phyloP scores from a whole-genome alignment of 495 filamentous ascomycete genomes.

The Neurospora sp. region DNA sequence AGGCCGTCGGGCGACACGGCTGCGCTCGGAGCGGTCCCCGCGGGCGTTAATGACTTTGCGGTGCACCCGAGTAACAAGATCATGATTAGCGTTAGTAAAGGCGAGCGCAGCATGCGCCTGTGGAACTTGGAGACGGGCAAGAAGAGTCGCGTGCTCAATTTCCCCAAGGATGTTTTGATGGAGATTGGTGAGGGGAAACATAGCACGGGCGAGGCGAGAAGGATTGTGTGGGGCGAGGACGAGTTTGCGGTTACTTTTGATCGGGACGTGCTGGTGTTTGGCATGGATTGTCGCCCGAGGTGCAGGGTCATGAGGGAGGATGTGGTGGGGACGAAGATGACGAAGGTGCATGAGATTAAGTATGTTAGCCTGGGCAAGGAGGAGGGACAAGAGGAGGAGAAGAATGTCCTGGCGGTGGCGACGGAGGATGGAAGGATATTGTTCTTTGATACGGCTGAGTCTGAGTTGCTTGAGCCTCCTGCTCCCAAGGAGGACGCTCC shows the following conservation, averaged over 20 bases:
- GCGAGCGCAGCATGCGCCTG: constrained; percentile 81
- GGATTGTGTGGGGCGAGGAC: constrained; percentile 74
- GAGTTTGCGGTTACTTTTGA: constrained; percentile 88
- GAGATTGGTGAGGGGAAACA: constrained; percentile 66
- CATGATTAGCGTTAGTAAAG: constrained; percentile 80
- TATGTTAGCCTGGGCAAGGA: constrained; percentile 39
- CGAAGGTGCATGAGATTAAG: constrained; percentile 71
- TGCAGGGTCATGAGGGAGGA: constrained; percentile 44
- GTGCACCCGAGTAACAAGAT: constrained; percentile 94
- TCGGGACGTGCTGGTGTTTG: constrained; percentile 72
- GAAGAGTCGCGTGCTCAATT: constrained; percentile 86
- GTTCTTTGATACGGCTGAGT: constrained; percentile 47
- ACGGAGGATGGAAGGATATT: constrained; percentile 86
- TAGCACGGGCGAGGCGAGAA: constrained; percentile 71
- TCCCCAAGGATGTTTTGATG: constrained; percentile 54
- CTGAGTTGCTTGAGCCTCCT: constrained; percentile 1
- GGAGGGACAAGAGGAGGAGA: constrained; percentile 31
- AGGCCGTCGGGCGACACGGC: constrained; percentile 87
- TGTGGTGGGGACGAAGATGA: constrained; percentile 44
- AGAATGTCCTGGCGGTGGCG: constrained; percentile 57
- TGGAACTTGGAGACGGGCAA: constrained; percentile 97
- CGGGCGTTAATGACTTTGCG: constrained; percentile 91
- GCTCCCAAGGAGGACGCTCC: constrained; percentile 6
- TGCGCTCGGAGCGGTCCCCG: constrained; percentile 66
- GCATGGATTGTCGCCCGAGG: constrained; percentile 74